phyloP scores from a whole-genome alignment of 1,139 yeast species.

The Debaryomycetaceae sp. region DNA sequence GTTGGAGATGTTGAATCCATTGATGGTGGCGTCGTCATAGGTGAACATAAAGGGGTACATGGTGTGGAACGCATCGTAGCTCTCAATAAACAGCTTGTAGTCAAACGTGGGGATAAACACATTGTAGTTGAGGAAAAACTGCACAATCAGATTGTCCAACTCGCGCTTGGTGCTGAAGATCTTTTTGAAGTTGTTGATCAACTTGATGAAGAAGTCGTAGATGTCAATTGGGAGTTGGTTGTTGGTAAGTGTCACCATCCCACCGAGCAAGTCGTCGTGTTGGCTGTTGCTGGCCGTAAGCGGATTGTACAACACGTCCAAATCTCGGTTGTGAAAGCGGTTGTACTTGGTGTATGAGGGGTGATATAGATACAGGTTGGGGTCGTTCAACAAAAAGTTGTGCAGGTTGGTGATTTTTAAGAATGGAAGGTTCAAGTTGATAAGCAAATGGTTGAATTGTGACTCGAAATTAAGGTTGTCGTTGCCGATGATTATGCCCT shows the following conservation, averaged over 20 bases:
- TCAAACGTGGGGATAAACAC: conserved; percentile 60
- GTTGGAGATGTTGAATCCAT: conserved; percentile 46
- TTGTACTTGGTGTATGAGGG: conserved; percentile 39
- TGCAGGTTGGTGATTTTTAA: conserved; percentile 46
- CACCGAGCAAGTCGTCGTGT: conserved; percentile 17
- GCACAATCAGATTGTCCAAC: conserved; percentile 48
- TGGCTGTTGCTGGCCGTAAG: conserved; percentile 27
- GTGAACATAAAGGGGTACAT: conserved; percentile 52
- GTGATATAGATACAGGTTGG: conserved; percentile 40
- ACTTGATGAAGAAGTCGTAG: conserved; percentile 42
- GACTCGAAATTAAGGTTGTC: conserved; percentile 47
- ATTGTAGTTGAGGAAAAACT: conserved; percentile 55
- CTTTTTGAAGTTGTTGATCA: conserved; percentile 44
- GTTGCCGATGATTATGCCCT: conserved; percentile 46
- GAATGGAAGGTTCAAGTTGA: conserved; percentile 43
- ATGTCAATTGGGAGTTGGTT: conserved; percentile 36
- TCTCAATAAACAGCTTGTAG: conserved; percentile 51
- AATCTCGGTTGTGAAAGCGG: conserved; percentile 37
- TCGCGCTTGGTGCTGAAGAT: conserved; percentile 40
- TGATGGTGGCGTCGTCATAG: conserved; percentile 47
- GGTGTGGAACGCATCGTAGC: conserved; percentile 54
- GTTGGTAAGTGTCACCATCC: conserved; percentile 17
- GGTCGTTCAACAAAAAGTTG: conserved; percentile 41
- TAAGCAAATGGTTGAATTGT: conserved; percentile 44
- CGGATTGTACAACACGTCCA: conserved; percentile 42